A percentile compares a stretch with the other conserved stretches of the same genome.
These are phyloP conservation scores for Melastoma malabathricum DNA, from an alignment of 345 rosid genomes.

Conservation along the genomic window DNA sequence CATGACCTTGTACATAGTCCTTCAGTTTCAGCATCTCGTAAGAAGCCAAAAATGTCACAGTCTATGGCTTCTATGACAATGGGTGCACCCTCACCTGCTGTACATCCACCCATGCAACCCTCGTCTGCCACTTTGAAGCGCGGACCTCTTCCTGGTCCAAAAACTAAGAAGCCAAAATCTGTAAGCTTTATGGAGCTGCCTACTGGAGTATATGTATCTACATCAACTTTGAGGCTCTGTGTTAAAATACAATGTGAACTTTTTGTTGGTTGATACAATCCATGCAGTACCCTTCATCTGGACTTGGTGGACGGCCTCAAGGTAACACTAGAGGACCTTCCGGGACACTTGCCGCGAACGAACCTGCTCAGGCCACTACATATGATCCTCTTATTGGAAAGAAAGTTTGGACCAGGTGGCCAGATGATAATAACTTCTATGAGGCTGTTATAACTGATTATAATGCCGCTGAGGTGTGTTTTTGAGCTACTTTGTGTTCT, in stretches of 20 bases:
- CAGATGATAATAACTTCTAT: constrained; percentile 78
- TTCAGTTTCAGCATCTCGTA: constrained; percentile 72
- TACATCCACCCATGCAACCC: constrained; percentile 68
- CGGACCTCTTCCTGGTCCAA: constrained; percentile 58
- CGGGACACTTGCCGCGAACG: constrained; percentile 42
- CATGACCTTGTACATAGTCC: constrained; percentile 70
- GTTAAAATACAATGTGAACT: constrained; percentile 8
- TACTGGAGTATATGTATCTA: neutral
- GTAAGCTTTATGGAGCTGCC: constrained; percentile 29
- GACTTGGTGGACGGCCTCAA: constrained; percentile 54
- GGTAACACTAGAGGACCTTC: constrained; percentile 30
- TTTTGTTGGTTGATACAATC: constrained; percentile 23
- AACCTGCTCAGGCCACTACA: constrained; percentile 46
- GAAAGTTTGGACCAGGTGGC: constrained; percentile 98
- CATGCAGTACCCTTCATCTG: constrained; percentile 55
- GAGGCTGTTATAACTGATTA: constrained; percentile 83
- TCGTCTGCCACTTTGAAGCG: constrained; percentile 66
- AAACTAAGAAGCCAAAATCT: constrained; percentile 68
- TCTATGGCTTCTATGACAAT: constrained; percentile 64
- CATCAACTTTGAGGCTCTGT: constrained; percentile 10
- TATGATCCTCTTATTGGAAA: constrained; percentile 62
- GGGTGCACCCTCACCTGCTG: constrained; percentile 65
- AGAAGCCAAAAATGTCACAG: constrained; percentile 75
- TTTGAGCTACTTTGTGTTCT: too few relatives aligned
- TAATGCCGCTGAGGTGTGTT: constrained; percentile 41